Evolutionary conservation across 2,329 filamentous ascomycete genomes (phyloP).

Genomic region (Neonectria ditissima): DNA sequence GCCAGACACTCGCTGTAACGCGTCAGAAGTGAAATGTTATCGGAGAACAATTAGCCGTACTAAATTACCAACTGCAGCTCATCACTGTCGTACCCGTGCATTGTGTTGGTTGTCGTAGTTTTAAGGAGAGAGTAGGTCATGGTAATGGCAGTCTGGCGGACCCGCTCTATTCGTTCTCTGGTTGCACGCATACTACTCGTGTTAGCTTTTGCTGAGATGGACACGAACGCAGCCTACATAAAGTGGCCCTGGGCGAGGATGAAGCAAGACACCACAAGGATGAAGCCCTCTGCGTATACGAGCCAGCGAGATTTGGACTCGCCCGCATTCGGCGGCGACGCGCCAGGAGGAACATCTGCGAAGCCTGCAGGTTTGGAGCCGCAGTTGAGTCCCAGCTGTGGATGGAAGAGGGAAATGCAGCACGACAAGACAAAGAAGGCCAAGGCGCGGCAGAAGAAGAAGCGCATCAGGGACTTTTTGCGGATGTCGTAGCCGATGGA

Average conservation of each 20-base stretch:
- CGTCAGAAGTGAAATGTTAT: conserved; percentile 14
- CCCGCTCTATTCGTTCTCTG: conserved; percentile 40
- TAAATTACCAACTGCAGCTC: conserved; percentile 40
- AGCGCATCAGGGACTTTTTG: not conserved
- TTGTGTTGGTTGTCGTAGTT: conserved; percentile 17
- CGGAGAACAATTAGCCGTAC: conserved; percentile 22
- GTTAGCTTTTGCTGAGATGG: conserved; percentile 1
- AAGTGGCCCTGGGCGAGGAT: conserved; percentile 39
- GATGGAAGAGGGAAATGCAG: conserved; percentile 26
- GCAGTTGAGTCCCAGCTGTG: conserved; percentile 22
- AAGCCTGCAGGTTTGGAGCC: not conserved
- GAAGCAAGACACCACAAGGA: conserved; percentile 24
- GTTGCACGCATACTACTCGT: conserved; percentile 29
- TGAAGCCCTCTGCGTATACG: conserved; percentile 29
- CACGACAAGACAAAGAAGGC: conserved; percentile 28
- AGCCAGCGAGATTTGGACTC: not conserved
- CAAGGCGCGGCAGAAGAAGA: conserved; percentile 17
- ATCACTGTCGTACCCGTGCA: not conserved
- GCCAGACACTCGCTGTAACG: conserved; percentile 42
- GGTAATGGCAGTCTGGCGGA: conserved; percentile 32
- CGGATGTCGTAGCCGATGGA: conserved; percentile 34
- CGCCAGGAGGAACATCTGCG: too few relatives aligned
- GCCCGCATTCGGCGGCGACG: not conserved
- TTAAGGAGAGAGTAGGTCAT: conserved; percentile 42
- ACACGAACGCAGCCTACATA: conserved; percentile 25